Evolutionary conservation across 2,329 filamentous ascomycete species (phyloP).

Genomic region (Xylaria sp.): DNA sequence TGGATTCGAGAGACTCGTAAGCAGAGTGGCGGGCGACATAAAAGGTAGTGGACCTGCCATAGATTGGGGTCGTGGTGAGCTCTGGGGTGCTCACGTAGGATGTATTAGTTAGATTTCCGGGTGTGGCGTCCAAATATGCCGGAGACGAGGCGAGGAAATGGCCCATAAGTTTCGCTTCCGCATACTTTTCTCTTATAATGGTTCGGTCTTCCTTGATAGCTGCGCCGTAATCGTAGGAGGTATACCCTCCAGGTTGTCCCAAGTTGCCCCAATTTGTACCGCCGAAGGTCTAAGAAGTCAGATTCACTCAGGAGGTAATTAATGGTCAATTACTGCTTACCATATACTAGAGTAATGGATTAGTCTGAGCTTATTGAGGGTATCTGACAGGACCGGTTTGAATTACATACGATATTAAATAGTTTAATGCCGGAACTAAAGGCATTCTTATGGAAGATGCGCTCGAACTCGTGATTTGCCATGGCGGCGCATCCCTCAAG

Average conservation of each 20-base stretch:
- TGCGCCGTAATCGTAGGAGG: constrained; percentile 66
- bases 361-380: neutral
- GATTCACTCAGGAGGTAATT: neutral
- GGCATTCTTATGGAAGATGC: constrained; percentile 83
- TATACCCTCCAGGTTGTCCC: constrained; percentile 74
- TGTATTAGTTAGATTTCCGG: constrained; percentile 56
- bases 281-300: constrained; percentile 67
- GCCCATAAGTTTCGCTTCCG: constrained; percentile 79
- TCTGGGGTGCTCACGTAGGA: constrained; percentile 55
- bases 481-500: constrained; percentile 72
- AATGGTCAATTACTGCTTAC: constrained; percentile 6
- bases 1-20: constrained; percentile 37
- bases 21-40: constrained; percentile 42
- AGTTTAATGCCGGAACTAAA: constrained; percentile 65
- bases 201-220: constrained; percentile 76
- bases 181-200: constrained; percentile 79
- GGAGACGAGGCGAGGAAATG: constrained; percentile 80
- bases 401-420: constrained; percentile 63
- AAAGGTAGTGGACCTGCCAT: constrained; percentile 40
- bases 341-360: constrained; percentile 64
- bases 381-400: neutral
- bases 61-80: constrained; percentile 55
- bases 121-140: constrained; percentile 71
- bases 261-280: constrained; percentile 88
- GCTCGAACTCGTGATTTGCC: constrained; percentile 77